Evolutionary conservation across 768 basidiomycete species (phyloP), one percentile per base, ranked within the genome.

Genomic region (Tulasnella sp.): DNA sequence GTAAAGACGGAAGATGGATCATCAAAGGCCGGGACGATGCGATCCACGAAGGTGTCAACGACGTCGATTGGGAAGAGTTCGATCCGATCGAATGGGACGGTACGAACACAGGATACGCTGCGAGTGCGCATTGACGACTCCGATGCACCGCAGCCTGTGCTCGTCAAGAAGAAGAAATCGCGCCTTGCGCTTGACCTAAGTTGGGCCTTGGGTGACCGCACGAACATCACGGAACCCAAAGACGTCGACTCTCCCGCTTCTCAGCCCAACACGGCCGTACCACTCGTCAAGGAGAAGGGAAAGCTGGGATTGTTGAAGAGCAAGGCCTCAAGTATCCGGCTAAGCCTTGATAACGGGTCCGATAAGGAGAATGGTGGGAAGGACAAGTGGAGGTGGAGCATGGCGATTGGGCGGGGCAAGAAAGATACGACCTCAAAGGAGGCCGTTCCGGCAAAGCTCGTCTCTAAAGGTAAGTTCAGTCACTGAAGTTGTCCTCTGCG

Each of bases 331-430:
- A 43, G 45, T 8, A 21, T 44, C 29, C 48, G 45, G 23, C 29
- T 49, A 17, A 59, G 48, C 47, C 34, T 30, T 1, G 50, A 30
- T 30, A 43, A 38, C 24, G 27, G 29, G 9, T 11, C 26, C 10
- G 45, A 30, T 8, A 58, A 48, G 32, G 50, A 59, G 32, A 51
- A 43, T 50, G 26, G 15, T 23, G 64, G 73, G 48, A 71, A 70
- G 61, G 75, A 73, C 65, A 56, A 60, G 86, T 90, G 87, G 88
- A 64, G 60, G 45, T 60, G 64, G 51, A 89, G 79, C 63, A 82
- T 90, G 61, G 82, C 85, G 4, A 73, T 85, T 13, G 85, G 85
- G 15, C 44, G 9, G 72, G 84, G 65, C 81, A 86, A 68, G 82
- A 83, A 66, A 72, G 15, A 77, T 76, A 63, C 70, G 4, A 73